Evolutionary conservation across 2,329 filamentous ascomycete species (phyloP).

Genomic region (Sarocladiaceae sp.): DNA sequence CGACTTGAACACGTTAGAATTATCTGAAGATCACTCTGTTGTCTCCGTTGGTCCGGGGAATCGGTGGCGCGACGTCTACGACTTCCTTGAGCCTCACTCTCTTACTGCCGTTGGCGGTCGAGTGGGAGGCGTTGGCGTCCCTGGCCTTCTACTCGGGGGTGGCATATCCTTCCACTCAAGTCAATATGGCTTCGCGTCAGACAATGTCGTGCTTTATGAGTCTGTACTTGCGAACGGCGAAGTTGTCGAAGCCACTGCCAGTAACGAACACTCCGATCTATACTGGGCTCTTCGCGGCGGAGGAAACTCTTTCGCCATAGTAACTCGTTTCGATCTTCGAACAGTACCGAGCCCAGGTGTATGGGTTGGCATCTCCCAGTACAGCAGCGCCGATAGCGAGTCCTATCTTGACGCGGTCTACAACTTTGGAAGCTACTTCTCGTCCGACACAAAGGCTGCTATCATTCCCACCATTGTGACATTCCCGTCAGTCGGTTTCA

Average conservation of each 20-base stretch:
- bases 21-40: slow-evolving; percentile 20
- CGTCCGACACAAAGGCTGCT: slow-evolving; percentile 12
- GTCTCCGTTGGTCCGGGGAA: slow-evolving; percentile 36
- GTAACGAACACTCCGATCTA: slow-evolving; percentile 25
- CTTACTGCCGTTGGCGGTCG: slow-evolving; percentile 12
- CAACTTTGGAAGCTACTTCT: slow-evolving; percentile 14
- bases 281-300: slow-evolving; percentile 31
- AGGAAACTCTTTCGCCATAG: slow-evolving; percentile 28
- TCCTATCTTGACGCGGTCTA: slow-evolving; percentile 15
- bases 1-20: slow-evolving; percentile 12
- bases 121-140: slow-evolving; percentile 12
- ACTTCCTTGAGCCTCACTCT: slow-evolving; percentile 6
- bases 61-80: slow-evolving; percentile 27
- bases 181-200: slow-evolving; percentile 21
- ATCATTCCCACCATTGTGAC: slow-evolving; percentile 15
- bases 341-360: slow-evolving; percentile 15
- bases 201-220: slow-evolving; percentile 28
- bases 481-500: slow-evolving; percentile 12
- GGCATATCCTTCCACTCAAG: slow-evolving; percentile 18
- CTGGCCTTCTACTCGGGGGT: slow-evolving; percentile 14
- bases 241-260: slow-evolving; percentile 30
- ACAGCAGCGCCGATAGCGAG: slow-evolving; percentile 8
- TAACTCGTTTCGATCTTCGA: slow-evolving; percentile 24
- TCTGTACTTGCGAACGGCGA: slow-evolving; percentile 35
- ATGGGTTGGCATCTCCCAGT: slow-evolving; percentile 14